Percentiles rank a stretch among this genome's conserved stretches.
These are phyloP conservation scores for Moricandia moricandioides DNA, from an alignment of 345 rosid genomes.

Conservation along the genomic window DNA sequence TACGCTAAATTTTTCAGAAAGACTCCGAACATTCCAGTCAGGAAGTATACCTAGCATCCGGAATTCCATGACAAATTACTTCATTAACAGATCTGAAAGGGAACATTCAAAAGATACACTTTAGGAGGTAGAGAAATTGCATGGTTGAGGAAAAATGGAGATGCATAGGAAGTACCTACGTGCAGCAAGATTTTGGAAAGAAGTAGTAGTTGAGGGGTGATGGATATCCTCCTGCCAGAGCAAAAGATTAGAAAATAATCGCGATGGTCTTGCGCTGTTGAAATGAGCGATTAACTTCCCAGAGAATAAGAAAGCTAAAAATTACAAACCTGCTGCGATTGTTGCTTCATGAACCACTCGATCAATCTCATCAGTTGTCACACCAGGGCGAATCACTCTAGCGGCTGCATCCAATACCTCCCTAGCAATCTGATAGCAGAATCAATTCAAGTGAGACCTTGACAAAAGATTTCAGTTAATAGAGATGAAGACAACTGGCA, in stretches of 20 bases:
- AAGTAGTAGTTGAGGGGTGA: conserved; percentile 95
- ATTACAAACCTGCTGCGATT: conserved; percentile 64
- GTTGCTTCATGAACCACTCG: conserved; percentile 89
- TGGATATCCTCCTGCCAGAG: conserved; percentile 84
- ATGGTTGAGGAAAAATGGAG: conserved; percentile 14
- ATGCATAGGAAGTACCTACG: conserved; percentile 69
- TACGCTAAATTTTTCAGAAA: neutral
- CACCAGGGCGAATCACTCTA: conserved; percentile 67
- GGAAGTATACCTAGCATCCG: conserved; percentile 79
- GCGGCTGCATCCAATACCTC: conserved; percentile 95
- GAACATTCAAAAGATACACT: conserved; percentile 2
- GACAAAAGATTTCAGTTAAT: neutral
- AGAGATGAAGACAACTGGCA: neutral
- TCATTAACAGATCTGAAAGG: conserved; percentile 89
- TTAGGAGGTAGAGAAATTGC: conserved; percentile 18
- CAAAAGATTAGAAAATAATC: neutral
- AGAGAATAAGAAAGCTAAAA: neutral
- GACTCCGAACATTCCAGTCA: neutral
- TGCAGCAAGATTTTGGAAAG: conserved; percentile 99
- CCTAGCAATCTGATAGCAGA: conserved; percentile 61
- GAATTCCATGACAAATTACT: conserved; percentile 98
- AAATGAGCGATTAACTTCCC: no score
- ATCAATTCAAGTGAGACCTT: conserved; percentile 1
- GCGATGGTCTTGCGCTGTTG: no score
- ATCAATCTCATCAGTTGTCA: conserved; percentile 97